Conservation (phyloP, 306 rosid genomes). For the Sicyos edulis region DNA sequence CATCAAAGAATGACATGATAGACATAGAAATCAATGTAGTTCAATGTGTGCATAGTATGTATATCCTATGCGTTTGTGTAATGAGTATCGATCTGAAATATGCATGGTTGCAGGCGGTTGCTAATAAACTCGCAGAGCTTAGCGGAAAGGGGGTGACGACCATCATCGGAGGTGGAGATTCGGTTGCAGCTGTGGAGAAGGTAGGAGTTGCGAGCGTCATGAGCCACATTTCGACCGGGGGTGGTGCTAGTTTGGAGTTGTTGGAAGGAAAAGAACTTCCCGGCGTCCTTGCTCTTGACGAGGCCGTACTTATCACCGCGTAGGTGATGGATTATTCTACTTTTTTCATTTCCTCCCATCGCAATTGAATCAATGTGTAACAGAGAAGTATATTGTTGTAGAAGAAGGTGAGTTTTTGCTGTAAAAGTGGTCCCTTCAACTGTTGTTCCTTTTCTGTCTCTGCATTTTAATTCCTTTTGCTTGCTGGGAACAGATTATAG, state of each 20-base stretch:
- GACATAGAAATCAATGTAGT: not conserved
- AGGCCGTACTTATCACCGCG: conserved; percentile 39
- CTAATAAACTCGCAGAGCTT: conserved; percentile 90
- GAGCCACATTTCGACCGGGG: conserved; percentile 99
- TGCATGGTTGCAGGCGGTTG: conserved; percentile 54
- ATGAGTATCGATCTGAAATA: not conserved
- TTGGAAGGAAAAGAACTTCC: conserved; percentile 99
- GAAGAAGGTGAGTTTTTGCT: conserved; percentile 17
- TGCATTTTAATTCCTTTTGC: conserved; percentile 7
- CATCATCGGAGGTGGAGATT: conserved; percentile 98
- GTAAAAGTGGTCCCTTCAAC: not conserved
- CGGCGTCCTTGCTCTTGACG: conserved; percentile 94
- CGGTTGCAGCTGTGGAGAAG: conserved; percentile 98
- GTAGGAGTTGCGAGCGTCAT: conserved; percentile 89
- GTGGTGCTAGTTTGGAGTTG: conserved; percentile 98
- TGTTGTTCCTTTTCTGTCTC: conserved; percentile 15
- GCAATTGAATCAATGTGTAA: conserved; percentile 1
- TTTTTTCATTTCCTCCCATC: not conserved
- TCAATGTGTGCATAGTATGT: not conserved
- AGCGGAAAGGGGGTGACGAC: conserved; percentile 97
- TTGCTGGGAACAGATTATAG: conserved; percentile 11
- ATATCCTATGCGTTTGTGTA: not conserved
- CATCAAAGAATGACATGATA: conserved; percentile 8
- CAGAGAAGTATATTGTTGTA: conserved; percentile 15
- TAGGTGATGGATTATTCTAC: not conserved